These are phyloP conservation scores for Candida manassasensis DNA, from an alignment of 805 yeast genomes.

Conservation along the genomic window DNA sequence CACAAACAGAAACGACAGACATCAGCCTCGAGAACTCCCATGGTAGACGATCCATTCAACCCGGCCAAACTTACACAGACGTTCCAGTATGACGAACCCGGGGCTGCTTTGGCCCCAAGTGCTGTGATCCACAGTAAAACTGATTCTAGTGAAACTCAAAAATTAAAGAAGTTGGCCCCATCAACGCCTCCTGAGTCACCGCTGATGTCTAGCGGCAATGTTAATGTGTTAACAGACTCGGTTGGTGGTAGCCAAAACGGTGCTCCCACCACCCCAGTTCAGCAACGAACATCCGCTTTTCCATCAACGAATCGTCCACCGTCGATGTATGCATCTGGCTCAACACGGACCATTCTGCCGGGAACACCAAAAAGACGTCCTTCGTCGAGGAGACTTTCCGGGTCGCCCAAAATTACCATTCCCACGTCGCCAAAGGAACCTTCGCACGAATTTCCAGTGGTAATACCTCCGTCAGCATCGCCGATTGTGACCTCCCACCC, in stretches of 20 bases:
- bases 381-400: background rate
- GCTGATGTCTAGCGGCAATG: too few relatives aligned
- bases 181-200: too few relatives aligned
- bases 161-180: too few relatives aligned
- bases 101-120: too few relatives aligned
- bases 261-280: background rate
- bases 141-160: too few relatives aligned
- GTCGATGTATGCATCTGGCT: background rate
- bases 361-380: background rate
- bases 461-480: conserved; percentile 5
- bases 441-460: background rate
- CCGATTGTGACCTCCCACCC: background rate
- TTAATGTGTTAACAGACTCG: too few relatives aligned
- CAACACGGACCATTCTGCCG: background rate
- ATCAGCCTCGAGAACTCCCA: background rate
- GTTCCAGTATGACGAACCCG: too few relatives aligned
- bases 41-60: conserved; percentile 1
- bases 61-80: too few relatives aligned
- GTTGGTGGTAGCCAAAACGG: too few relatives aligned
- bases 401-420: background rate
- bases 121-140: too few relatives aligned
- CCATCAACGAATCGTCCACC: background rate
- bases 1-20: conserved; percentile 4
- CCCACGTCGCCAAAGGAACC: background rate
- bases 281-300: background rate